A percentile compares a stretch with the other conserved stretches of the same genome.
Conservation (phyloP, 805 yeast species). For the Hagleromyces aurorensis region DNA sequence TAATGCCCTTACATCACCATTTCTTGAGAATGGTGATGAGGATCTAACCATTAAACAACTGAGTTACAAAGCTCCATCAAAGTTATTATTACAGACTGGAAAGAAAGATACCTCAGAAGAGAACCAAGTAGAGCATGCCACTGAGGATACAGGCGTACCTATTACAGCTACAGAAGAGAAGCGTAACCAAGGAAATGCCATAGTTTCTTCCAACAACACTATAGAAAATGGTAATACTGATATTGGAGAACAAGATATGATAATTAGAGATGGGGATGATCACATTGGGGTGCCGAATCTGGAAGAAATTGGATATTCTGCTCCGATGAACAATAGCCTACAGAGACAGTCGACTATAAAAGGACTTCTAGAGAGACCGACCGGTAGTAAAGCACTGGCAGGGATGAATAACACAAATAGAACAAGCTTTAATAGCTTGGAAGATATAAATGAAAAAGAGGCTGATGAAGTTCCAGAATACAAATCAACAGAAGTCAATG, state of each 20-base stretch:
- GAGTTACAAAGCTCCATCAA: constrained; percentile 17
- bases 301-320: not conserved
- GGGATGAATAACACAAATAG: too few relatives aligned
- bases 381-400: too few relatives aligned
- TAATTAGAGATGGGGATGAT: constrained; percentile 14
- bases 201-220: not conserved
- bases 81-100: constrained; percentile 9
- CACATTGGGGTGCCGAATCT: constrained; percentile 10
- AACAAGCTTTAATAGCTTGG: too few relatives aligned
- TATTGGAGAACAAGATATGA: constrained; percentile 1
- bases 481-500: too few relatives aligned
- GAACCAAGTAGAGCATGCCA: constrained; percentile 1
- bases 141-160: too few relatives aligned
- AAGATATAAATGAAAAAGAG: too few relatives aligned
- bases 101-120: constrained; percentile 2
- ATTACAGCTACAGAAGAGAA: not conserved
- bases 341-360: too few relatives aligned
- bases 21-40: constrained; percentile 3
- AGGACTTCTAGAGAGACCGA: too few relatives aligned
- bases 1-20: constrained; percentile 6
- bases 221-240: constrained; percentile 1
- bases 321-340: too few relatives aligned
- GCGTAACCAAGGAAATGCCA: not conserved
- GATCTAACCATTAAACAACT: constrained; percentile 8
- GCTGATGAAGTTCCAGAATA: too few relatives aligned